Evolutionary conservation across 352 stramenopile genomes (phyloP), one percentile per base, ranked within the genome.

Genomic region (Phytophthora ramorum): DNA sequence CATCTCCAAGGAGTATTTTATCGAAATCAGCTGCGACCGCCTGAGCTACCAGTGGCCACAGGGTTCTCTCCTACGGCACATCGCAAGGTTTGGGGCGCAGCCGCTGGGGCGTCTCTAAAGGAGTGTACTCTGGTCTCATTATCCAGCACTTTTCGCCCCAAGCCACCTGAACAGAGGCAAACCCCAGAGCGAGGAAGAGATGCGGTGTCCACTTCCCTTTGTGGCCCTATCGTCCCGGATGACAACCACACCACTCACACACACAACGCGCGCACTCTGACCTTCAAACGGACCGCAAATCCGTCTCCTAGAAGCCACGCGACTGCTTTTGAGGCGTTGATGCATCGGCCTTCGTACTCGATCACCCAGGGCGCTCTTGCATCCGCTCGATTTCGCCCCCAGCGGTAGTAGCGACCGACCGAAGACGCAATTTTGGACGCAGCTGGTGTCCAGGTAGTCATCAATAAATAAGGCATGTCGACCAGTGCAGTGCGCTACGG

Each of bases 281-380:
- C 58, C 5, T 22, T 60, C 19, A 71, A 71, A 24, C 49, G 50
- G 19, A 40, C 40, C 28, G 12, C 51, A 47, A 56, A 37, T 48
- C 62, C 53, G 32, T 76, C 69, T 4, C 58, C 63, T 26, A 51
- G 65, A 35, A 70, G 48, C 47, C 68, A 64, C 8, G 22, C 67
- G 13, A 57, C 54, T 13, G 60, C 70, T 4, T 52, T 73, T 10
- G 60, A 77, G n/a, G 56, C 69, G 38, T 54, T 80, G 45, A 48
- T 80, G 49, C 69, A 77, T 17, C 51, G 56, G 17, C 68, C 68
- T 4, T 68, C 68, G 4, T 79, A 66, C 41, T 75, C 69, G 13
- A 66, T 75, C 9, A 38, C 58, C 0, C 28, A 72, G 30, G 56
- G 52, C 2, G 59, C 50, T 0, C 49, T 75, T 24, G 30, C 30